Evolutionary conservation across 139 green algal genomes (phyloP), one percentile per base, ranked within the genome.

Genomic region (Marvania coccoides): DNA sequence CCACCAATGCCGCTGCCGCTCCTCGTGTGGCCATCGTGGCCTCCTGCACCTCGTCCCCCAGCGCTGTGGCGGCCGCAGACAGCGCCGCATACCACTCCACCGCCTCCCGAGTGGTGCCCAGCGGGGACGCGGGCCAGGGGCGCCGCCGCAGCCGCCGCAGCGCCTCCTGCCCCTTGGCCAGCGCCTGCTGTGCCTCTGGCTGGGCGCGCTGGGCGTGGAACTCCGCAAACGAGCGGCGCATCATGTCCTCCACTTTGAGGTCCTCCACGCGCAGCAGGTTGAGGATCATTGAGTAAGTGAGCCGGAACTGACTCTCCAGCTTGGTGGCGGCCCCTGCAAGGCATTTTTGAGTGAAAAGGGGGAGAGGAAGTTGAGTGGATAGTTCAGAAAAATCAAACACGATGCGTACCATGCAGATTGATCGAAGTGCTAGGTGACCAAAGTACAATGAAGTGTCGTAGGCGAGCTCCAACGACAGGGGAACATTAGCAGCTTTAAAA

Each of bases 201-300:
- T 83, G 72, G 3, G 74, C 60, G 6, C 77, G 69, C 80, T 96
- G 91, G 4, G 91, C 85, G 28, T 91, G 83, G 71, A 95, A 95
- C 84, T 98, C 93, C 1, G 88, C 88, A 81, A 98, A 98, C 34
- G 71, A 88, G 35, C 90, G 78, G 74, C 88, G 88, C 47, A 98
- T 61, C 93, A 98, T 97, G 80, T 98, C 93, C 75, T 98, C 92
- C 56, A 98, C 88, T 75, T 91, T 95, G 28, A 98, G 84, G 71
- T 96, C 91, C 69, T 98, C 89, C 33, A 95, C 86, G 0, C 93
- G 59, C 71, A 98, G 80, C 70, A 99, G 82, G 81, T 93, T 96
- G 31, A 97, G 78, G 59, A 99, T 98, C 93, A 98, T 99, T 70
- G 74, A 85, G 86, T 96, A 99, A 26, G 91, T 96, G 5, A 99